These are phyloP conservation scores for Pseudocercospora crystallina DNA, from an alignment of 2,329 filamentous ascomycete species.

Conservation along the genomic window DNA sequence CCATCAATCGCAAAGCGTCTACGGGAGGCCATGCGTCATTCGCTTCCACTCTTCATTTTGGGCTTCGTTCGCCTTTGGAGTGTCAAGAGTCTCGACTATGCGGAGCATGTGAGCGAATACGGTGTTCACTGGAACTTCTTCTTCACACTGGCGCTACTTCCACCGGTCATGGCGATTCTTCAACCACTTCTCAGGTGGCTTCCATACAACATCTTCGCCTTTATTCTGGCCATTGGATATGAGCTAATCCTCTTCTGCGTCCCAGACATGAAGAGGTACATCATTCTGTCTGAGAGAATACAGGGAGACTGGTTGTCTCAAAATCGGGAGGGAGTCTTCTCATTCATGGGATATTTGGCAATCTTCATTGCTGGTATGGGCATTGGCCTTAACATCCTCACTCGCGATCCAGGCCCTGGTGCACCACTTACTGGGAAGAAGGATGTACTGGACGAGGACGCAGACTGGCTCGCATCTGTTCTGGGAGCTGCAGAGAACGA, in stretches of 20 bases:
- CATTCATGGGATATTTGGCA: slow-evolving; percentile 87
- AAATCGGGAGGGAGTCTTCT: slow-evolving; percentile 95
- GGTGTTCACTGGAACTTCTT: slow-evolving; percentile 99
- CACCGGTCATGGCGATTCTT: slow-evolving; percentile 83
- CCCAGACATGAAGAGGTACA: slow-evolving; percentile 69
- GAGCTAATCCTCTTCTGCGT: slow-evolving; percentile 75
- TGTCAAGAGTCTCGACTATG: slow-evolving; percentile 93
- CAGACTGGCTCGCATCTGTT: slow-evolving; percentile 39
- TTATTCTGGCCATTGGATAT: slow-evolving; percentile 69
- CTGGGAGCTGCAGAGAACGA: slow-evolving; percentile 27
- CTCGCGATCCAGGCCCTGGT: slow-evolving; percentile 44
- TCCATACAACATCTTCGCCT: slow-evolving; percentile 72
- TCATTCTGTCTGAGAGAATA: slow-evolving; percentile 76
- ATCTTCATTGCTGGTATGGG: slow-evolving; percentile 92
- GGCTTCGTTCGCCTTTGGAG: slow-evolving; percentile 79
- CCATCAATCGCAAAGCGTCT: slow-evolving; percentile 61
- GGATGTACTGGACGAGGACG: slow-evolving; percentile 35
- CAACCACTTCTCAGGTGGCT: slow-evolving; percentile 69
- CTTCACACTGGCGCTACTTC: slow-evolving; percentile 86
- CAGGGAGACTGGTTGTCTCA: slow-evolving; percentile 69
- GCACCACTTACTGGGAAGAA: slow-evolving; percentile 17
- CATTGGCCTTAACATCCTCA: slow-evolving; percentile 76
- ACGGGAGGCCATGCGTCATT: slow-evolving; percentile 69
- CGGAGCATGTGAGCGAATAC: slow-evolving; percentile 95
- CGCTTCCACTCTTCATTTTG: slow-evolving; percentile 76